These are phyloP conservation scores for Kluyveromyces starmeri DNA, from an alignment of 805 yeast genomes.

Conservation along the genomic window DNA sequence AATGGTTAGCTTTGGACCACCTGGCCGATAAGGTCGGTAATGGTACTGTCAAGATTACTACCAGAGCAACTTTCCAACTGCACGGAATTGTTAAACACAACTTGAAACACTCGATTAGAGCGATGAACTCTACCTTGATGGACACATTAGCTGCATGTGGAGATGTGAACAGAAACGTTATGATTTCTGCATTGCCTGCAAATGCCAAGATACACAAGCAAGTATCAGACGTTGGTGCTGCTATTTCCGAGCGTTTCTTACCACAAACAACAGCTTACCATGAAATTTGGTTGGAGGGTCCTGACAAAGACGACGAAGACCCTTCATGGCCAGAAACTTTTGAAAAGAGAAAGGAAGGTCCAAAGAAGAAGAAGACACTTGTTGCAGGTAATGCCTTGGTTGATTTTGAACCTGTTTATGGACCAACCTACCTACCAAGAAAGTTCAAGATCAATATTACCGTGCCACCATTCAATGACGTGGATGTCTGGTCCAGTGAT, in stretches of 20 bases:
- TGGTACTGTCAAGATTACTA: slow-evolving; percentile 87
- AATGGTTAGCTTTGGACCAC: slow-evolving; percentile 81
- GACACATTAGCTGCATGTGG: slow-evolving; percentile 98
- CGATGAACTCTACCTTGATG: slow-evolving; percentile 81
- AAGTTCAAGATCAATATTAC: slow-evolving; percentile 92
- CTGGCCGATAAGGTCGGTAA: slow-evolving; percentile 78
- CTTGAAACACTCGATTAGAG: slow-evolving; percentile 83
- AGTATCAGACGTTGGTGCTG: slow-evolving; percentile 51
- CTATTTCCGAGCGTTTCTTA: slow-evolving; percentile 70
- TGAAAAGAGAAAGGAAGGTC: slow-evolving; percentile 63
- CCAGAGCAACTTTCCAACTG: slow-evolving; percentile 94
- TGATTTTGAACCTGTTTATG: slow-evolving; percentile 80
- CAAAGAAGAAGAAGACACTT: slow-evolving; percentile 68
- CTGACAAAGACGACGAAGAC: slow-evolving; percentile 58
- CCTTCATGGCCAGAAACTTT: slow-evolving; percentile 55
- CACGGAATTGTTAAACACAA: slow-evolving; percentile 91
- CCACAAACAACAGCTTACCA: slow-evolving; percentile 94
- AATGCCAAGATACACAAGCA: slow-evolving; percentile 77
- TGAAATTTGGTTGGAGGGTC: slow-evolving; percentile 92
- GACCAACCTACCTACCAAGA: slow-evolving; percentile 83
- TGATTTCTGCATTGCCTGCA: slow-evolving; percentile 81
- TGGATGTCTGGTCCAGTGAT: slow-evolving; percentile 93
- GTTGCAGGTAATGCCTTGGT: slow-evolving; percentile 82
- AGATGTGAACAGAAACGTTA: slow-evolving; percentile 94
- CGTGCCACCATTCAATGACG: slow-evolving; percentile 94